Evolutionary conservation across 805 yeast species (phyloP).

Genomic region (Kregervanrija fluxuum): DNA sequence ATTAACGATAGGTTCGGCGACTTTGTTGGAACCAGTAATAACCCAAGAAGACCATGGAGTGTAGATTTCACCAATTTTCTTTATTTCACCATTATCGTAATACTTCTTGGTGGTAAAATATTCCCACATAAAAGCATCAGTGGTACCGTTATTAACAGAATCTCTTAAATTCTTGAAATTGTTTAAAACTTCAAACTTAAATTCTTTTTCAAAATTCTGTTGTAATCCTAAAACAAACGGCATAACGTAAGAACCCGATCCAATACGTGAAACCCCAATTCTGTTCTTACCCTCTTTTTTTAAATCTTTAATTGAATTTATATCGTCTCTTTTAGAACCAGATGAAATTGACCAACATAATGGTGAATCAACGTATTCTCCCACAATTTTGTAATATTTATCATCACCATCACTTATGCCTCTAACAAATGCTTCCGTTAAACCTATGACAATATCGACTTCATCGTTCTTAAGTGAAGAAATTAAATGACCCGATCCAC

Average conservation of each 20-base stretch:
- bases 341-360: slow-evolving; percentile 87
- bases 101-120: slow-evolving; percentile 82
- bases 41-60: slow-evolving; percentile 99
- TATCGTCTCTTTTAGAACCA: slow-evolving; percentile 53
- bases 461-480: slow-evolving; percentile 56
- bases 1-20: slow-evolving; percentile 25
- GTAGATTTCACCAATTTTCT: slow-evolving; percentile 76
- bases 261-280: slow-evolving; percentile 81
- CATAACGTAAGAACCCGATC: slow-evolving; percentile 91
- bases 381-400: slow-evolving; percentile 53
- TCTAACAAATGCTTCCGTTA: slow-evolving; percentile 86
- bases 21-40: slow-evolving; percentile 43
- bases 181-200: slow-evolving; percentile 48
- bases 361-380: slow-evolving; percentile 82
- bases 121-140: slow-evolving; percentile 96
- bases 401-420: slow-evolving; percentile 69
- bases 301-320: slow-evolving; percentile 45
- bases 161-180: slow-evolving; percentile 73
- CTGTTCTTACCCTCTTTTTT: slow-evolving; percentile 33
- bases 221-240: slow-evolving; percentile 72
- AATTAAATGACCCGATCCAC: slow-evolving; percentile 86
- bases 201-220: slow-evolving; percentile 37
- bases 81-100: slow-evolving; percentile 74
- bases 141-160: slow-evolving; percentile 56
- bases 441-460: slow-evolving; percentile 77